These are phyloP conservation scores for Candida dubliniensis DNA, from an alignment of 1,139 yeast genomes.

Conservation along the genomic window DNA sequence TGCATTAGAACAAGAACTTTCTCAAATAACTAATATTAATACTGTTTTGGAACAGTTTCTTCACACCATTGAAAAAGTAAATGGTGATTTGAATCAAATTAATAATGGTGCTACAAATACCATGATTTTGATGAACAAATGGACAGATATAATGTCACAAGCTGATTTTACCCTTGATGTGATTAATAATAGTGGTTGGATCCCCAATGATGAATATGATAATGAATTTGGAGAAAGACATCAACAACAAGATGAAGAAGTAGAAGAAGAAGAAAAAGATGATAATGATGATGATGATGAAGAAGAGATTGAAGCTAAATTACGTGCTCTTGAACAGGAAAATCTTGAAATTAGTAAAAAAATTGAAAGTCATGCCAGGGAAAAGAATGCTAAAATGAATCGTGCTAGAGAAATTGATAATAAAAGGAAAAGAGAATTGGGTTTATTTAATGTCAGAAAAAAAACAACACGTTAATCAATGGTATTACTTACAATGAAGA, in stretches of 20 bases:
- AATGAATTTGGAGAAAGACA: not conserved
- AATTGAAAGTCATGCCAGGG: constrained; percentile 25
- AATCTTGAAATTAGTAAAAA: constrained; percentile 27
- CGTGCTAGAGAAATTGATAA: constrained; percentile 17
- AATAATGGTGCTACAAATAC: constrained; percentile 37
- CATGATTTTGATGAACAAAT: constrained; percentile 40
- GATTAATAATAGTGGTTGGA: constrained; percentile 36
- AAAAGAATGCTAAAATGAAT: constrained; percentile 17
- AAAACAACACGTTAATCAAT: not conserved
- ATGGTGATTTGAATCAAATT: constrained; percentile 28
- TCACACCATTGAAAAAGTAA: constrained; percentile 28
- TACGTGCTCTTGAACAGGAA: constrained; percentile 28
- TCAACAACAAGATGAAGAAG: constrained; percentile 15
- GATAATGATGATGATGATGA: constrained; percentile 27
- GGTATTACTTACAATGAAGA: not conserved
- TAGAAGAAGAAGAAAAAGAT: constrained; percentile 25
- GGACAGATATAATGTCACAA: constrained; percentile 49
- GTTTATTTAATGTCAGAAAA: constrained; percentile 15
- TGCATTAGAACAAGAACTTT: constrained; percentile 41
- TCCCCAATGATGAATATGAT: constrained; percentile 19
- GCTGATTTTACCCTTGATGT: constrained; percentile 43
- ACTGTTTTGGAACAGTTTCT: constrained; percentile 30
- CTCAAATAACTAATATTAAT: constrained; percentile 35
- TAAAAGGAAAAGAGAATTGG: constrained; percentile 28
- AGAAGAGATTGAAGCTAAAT: constrained; percentile 25